Evolutionary conservation across 169 alveolate species (phyloP), one percentile per base, ranked within the genome.

Genomic region (Eimeria brunetti): DNA sequence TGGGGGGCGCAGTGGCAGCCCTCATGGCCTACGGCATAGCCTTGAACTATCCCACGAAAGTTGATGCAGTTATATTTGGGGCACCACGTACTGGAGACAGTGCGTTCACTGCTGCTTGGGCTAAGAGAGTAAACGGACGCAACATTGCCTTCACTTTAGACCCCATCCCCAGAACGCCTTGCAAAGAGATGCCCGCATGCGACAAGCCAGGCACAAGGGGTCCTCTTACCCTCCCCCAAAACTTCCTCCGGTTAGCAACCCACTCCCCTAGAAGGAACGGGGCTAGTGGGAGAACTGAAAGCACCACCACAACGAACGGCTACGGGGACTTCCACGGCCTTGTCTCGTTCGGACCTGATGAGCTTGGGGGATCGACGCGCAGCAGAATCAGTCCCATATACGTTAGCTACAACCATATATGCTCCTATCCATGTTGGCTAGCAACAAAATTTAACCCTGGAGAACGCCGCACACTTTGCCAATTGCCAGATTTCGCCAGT

Each of bases 341-440:
- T n/a, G 92, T 85, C 60, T 62, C 80, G 5, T 85, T 85, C 51
- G 92, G 92, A 12, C 92, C 92, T 62, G 92, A 86, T 11, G 92
- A 86, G 62, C 92, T 86, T 41, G 92, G 92, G 92, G 83, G 80
- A 1, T 60, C 83, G 49, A 38, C 92, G 24, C 92, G 81, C 78
- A 86, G 75, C 92, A 58, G 92, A 62, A 30, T 86, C 11, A 62
- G 58, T 38, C 92, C 96, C 18, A 30, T 83, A 9, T 88, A 92
- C 67, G 88, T 69, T 51, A 80, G 89, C 46, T 92, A 92, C 88
- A 92, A 92, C 51, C 96, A 92, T 78, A 64, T 80, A 36, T 92
- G 96, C 58, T 69, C 96, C 67, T 92, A 92, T 56, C 71, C 96
- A 16, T 92, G 96, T 38, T 92, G 96, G 96, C 96, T 92, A 38